Percentiles rank a stretch among this genome's conserved stretches.
phyloP scores from a whole-genome alignment of 2,329 filamentous ascomycete genomes.

The Magnaporthiopsis rhizophila region DNA sequence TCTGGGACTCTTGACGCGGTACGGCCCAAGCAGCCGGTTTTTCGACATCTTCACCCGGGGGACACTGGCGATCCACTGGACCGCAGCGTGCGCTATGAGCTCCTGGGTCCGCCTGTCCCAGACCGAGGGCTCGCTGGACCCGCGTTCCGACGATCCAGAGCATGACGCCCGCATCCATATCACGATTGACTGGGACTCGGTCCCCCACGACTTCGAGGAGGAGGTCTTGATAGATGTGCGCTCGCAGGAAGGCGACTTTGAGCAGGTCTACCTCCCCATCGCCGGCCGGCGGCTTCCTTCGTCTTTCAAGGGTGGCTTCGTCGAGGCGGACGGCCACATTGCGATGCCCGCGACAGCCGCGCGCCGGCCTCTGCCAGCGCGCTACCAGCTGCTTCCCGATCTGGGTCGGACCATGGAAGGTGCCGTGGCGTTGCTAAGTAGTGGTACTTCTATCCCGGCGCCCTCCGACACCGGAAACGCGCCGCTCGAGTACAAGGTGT shows the following conservation, averaged over 20 bases:
- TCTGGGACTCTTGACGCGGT: conserved; percentile 12
- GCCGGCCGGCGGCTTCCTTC: conserved; percentile 21
- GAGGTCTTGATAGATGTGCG: conserved; percentile 21
- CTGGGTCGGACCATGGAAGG: conserved; percentile 32
- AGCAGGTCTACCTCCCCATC: conserved; percentile 22
- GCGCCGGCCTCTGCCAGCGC: conserved; percentile 14
- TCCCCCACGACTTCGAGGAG: conserved; percentile 24
- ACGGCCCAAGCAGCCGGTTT: conserved; percentile 23
- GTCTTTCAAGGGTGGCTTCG: conserved; percentile 34
- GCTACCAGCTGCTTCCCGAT: conserved; percentile 27
- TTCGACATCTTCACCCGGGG: conserved; percentile 38
- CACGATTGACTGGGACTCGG: conserved; percentile 36
- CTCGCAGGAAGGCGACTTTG: conserved; percentile 28
- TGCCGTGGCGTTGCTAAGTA: conserved; percentile 22
- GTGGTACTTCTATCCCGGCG: neutral
- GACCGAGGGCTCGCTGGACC: conserved; percentile 27
- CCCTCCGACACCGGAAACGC: neutral
- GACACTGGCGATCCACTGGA: conserved; percentile 25
- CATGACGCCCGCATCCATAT: conserved; percentile 36
- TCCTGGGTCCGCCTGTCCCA: conserved; percentile 34
- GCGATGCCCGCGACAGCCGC: conserved; percentile 25
- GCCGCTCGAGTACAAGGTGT: conserved; percentile 3
- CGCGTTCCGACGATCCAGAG: conserved; percentile 17
- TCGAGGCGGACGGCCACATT: conserved; percentile 34
- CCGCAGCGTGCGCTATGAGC: conserved; percentile 38